Base-by-base conservation (phyloP, 140 eudicot species). In the Oenanthe javanica region DNA sequence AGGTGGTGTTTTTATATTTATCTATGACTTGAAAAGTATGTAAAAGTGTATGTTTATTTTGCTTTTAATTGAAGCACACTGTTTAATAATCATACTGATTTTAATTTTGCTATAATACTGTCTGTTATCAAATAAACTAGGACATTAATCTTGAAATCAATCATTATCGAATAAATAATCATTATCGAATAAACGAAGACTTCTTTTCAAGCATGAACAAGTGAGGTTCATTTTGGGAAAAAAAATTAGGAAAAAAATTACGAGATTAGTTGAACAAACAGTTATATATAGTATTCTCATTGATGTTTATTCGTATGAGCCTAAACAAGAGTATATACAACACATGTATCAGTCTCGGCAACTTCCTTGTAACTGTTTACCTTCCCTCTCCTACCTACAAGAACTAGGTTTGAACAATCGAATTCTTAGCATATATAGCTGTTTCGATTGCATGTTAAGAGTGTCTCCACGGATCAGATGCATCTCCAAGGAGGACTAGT, bases 261-360 rank as follows among this genome's bases (percentile, higher is more conserved):
- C 9, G 18, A 55, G 63, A 18, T 16, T 6, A 6, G 19, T 6
- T 57, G 66, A 57, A 59, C 27, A 59, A 1, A 54, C 61, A 18
- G n/a, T 54, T 59, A 19, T 21, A 21, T 21, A 21, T 59, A 21
- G 31, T 61, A 61, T n/a, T 61, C 36, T 61, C 36, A n/a, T 61
- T n/a, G 5, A n/a, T 61, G 0, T 61, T 21, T 61, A 61, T 61
- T 61, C 36, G 6, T 61, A 61, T 61, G 69, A 61, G 69, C 69
- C 69, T 61, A 61, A 61, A 61, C n/a, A n/a, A 61, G 36, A n/a
- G 69, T 61, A 61, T 61, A 25, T 61, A 61, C 69, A 61, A n/a
- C 69, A 61, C 69, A 61, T 61, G 69, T 61, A 6, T 61, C 69
- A 61, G 69, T 25, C 69, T 61, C 23, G 55, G 36, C 69, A 61